Base-by-base conservation (phyloP, 352 stramenopile genomes). In the Globisporangium polare region DNA sequence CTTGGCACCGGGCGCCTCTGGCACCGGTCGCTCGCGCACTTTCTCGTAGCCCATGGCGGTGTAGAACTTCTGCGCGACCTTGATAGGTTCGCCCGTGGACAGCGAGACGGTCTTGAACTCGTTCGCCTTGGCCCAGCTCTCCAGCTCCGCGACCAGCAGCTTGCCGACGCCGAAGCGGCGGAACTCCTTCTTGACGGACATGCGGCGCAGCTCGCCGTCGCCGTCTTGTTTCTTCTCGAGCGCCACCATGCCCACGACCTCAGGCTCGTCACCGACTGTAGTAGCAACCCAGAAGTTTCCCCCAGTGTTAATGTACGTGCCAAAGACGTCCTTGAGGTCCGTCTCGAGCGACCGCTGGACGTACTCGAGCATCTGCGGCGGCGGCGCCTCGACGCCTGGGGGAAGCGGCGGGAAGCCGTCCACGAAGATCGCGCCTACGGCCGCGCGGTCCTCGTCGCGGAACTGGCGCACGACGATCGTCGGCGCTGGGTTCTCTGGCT, bases 271-370 rank as follows among this genome's bases (percentile, higher is more conserved):
- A 3, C 56, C 24, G 3, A 52, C 12, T 3, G 58, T 64, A 17
- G 58, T 47, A 6, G 79, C 74, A 69, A 72, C 17, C 74, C 74
- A 82, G 65, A 82, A 82, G 52, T 74, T 74, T 17, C 74, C 74
- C 6, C 74, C 74, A 3, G 49, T 27, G 13, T 22, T 26, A 37
- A 65, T 45, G 33, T 63, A 67, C 35, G 42, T 57, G 17, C 43
- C 61, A 2, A 12, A 18, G 26, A 63, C 26, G 35, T 63, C 54
- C 5, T 29, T 31, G 12, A 67, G 26, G 13, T 67, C 61, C 3
- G 18, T 17, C 12, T 66, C 60, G 9, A 66, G 35, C 15, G 37
- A 55, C 7, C 20, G 29, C 43, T 46, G 1, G 43, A 66, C 37
- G 51, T 55, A 66, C 7, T 15, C 58, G 5, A 35, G 17, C 17